Evolutionary conservation across 306 rosid species (phyloP).

Genomic region (Cicer judaicum): DNA sequence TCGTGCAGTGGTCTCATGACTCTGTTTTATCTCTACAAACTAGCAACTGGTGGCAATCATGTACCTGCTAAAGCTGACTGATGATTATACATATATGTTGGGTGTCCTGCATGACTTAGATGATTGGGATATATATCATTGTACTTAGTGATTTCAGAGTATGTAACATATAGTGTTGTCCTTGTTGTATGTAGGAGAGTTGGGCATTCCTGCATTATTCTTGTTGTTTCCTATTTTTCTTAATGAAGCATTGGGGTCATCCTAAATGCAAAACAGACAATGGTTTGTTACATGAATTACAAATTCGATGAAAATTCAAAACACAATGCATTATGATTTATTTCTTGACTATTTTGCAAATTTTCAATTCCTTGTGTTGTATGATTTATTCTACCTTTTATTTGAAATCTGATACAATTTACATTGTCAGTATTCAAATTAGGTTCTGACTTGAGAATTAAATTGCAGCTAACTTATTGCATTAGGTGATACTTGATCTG

Average conservation of each 20-base stretch:
- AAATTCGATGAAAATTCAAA: slow-evolving; percentile 12
- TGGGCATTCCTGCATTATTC: not conserved
- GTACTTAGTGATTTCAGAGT: slow-evolving; percentile 29
- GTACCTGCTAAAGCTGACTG: slow-evolving; percentile 68
- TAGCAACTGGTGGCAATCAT: slow-evolving; percentile 86
- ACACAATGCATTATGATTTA: slow-evolving; percentile 14
- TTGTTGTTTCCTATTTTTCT: slow-evolving; percentile 24
- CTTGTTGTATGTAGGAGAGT: slow-evolving; percentile 24
- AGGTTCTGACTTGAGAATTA: slow-evolving; percentile 2
- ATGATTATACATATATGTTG: slow-evolving; percentile 35
- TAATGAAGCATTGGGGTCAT: slow-evolving; percentile 13
- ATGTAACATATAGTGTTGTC: slow-evolving; percentile 24
- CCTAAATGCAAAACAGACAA: slow-evolving; percentile 6
- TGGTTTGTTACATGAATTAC: slow-evolving; percentile 36
- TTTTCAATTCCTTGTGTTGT: slow-evolving; percentile 17
- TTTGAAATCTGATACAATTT: slow-evolving; percentile 20
- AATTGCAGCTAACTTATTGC: not conserved
- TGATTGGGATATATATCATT: slow-evolving; percentile 26
- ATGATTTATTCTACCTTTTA: not conserved
- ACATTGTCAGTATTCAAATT: slow-evolving; percentile 15
- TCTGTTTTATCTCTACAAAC: slow-evolving; percentile 71
- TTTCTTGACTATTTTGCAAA: not conserved
- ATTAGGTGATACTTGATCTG: slow-evolving; percentile 1
- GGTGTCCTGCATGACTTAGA: slow-evolving; percentile 6
- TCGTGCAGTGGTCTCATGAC: slow-evolving; percentile 79